Conservation (phyloP, 192 early-diverging fungal genomes). For the Backusella parvicylindrica region DNA sequence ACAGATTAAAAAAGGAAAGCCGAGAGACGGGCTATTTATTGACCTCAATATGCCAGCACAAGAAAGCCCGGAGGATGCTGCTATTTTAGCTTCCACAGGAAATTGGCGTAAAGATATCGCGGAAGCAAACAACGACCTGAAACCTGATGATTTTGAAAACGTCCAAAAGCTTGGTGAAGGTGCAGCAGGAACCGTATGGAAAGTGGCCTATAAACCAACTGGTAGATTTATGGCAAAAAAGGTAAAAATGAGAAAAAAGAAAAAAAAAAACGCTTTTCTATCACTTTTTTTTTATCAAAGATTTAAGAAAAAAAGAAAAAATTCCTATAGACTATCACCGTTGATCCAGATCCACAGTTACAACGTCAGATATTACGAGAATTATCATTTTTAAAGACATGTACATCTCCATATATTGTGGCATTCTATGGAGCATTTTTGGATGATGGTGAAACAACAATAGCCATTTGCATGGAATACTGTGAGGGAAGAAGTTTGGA, state of each 20-base stretch:
- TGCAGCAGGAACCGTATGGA: constrained; percentile 87
- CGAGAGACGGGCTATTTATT: background rate
- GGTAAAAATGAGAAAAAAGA: too few relatives aligned
- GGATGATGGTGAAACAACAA: constrained; percentile 67
- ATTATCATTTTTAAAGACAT: constrained; percentile 81
- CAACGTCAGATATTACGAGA: constrained; percentile 87
- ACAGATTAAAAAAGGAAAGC: constrained; percentile 14
- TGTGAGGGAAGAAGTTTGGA: constrained; percentile 93
- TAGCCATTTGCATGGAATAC: constrained; percentile 97
- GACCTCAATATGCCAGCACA: constrained; percentile 15
- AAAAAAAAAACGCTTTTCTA: too few relatives aligned
- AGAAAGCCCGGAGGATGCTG: background rate
- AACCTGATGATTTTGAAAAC: constrained; percentile 71
- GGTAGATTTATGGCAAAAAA: constrained; percentile 89
- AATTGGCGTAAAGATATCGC: constrained; percentile 32
- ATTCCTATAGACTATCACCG: constrained; percentile 47
- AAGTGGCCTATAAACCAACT: constrained; percentile 72
- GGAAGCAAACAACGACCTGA: constrained; percentile 17
- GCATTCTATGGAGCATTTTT: constrained; percentile 91
- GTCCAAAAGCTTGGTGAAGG: constrained; percentile 87
- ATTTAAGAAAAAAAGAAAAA: constrained; percentile 8
- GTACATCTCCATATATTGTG: constrained; percentile 89
- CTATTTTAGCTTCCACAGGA: constrained; percentile 7
- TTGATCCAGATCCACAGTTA: constrained; percentile 61
- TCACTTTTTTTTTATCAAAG: constrained; percentile 1